A percentile compares a stretch with the other conserved stretches of the same genome.
Conservation (phyloP, 148 eudicot genomes). For the Chenopodium album region DNA sequence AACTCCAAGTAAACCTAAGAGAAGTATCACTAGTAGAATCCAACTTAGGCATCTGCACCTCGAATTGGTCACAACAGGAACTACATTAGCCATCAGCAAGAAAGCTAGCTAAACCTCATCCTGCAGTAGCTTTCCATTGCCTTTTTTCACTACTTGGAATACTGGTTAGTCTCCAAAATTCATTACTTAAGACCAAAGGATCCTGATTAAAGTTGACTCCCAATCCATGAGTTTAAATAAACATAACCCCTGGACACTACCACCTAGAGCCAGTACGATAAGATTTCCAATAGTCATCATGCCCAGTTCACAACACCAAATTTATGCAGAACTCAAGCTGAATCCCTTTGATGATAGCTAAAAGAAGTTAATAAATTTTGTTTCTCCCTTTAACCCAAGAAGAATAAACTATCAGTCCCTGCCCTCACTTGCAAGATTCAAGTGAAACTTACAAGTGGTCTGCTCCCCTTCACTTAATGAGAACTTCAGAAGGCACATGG, state of each 20-base stretch:
- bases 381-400: constrained; percentile 23
- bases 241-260: not conserved
- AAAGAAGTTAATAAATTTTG: not conserved
- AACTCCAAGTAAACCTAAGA: too few relatives aligned
- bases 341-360: not conserved
- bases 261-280: not conserved
- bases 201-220: not conserved
- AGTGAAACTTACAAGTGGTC: constrained; percentile 6
- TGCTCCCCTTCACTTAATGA: constrained; percentile 23
- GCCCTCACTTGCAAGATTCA: constrained; percentile 2
- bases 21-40: too few relatives aligned
- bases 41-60: not conserved
- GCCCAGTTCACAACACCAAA: not conserved
- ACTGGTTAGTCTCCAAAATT: not conserved
- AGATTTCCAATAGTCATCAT: too few relatives aligned
- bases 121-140: not conserved
- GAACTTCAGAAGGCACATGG: constrained; percentile 27
- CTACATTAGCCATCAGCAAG: not conserved
- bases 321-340: not conserved
- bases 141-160: not conserved
- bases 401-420: constrained; percentile 14
- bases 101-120: not conserved
- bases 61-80: not conserved
- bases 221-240: not conserved
- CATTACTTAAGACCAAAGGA: not conserved